These are phyloP conservation scores for Rhytidiadelphus loreus DNA, from an alignment of 225 moss, liverwort and hornwort species.

Conservation along the genomic window DNA sequence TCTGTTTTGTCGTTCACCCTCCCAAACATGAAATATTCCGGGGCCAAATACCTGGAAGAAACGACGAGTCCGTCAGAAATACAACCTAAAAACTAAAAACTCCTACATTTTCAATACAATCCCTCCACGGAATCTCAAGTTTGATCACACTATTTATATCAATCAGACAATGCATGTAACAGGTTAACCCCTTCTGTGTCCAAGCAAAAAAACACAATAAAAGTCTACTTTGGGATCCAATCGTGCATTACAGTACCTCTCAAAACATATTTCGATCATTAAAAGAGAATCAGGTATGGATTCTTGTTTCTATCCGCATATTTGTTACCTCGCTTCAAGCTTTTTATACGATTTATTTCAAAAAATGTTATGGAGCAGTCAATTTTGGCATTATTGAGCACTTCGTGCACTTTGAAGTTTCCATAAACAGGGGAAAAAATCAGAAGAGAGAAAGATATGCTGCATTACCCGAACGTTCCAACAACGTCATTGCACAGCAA, in stretches of 20 bases:
- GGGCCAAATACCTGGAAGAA: slow-evolving; percentile 45
- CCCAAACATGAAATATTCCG: slow-evolving; percentile 59
- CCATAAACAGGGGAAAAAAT: not conserved
- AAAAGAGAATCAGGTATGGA: not conserved
- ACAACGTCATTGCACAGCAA: slow-evolving; percentile 50
- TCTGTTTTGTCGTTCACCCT: slow-evolving; percentile 51
- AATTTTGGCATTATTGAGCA: not conserved
- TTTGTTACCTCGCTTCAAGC: not conserved
- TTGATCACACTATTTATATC: not conserved
- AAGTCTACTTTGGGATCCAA: not conserved
- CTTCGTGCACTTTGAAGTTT: not conserved
- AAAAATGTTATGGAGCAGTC: too few relatives aligned
- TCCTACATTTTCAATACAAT: not conserved
- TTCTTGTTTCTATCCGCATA: not conserved
- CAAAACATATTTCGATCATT: not conserved
- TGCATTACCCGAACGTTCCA: slow-evolving; percentile 52
- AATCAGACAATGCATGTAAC: not conserved
- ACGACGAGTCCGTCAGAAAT: not conserved
- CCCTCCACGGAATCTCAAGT: not conserved
- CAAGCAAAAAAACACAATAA: not conserved
- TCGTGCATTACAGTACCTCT: not conserved
- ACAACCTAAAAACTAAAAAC: not conserved
- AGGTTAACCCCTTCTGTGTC: not conserved
- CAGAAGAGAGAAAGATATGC: not conserved
- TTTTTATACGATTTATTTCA: not conserved